Percentiles rank a stretch among this genome's conserved stretches.
These are phyloP conservation scores for Escovopsis sp. DNA, from an alignment of 2,329 filamentous ascomycete species.

Conservation along the genomic window DNA sequence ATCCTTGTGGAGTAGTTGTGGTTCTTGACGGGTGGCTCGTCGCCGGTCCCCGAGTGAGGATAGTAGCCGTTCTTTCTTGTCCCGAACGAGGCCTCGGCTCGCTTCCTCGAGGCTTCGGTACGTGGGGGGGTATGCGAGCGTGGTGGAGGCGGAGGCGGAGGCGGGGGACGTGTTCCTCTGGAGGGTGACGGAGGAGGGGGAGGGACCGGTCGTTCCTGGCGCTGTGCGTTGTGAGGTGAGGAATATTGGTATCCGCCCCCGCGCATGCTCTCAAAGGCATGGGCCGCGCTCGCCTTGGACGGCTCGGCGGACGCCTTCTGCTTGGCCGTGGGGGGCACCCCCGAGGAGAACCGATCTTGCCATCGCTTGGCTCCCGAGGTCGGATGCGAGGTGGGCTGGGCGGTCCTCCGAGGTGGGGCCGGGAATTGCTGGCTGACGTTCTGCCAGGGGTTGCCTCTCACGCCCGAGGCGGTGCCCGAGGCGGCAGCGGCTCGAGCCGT, in stretches of 20 bases:
- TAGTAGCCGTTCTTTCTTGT: conserved; percentile 32
- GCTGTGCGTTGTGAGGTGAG: conserved; percentile 11
- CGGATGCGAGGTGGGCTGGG: conserved; percentile 11
- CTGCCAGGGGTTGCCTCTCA: conserved; percentile 42
- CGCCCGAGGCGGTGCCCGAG: conserved; percentile 40
- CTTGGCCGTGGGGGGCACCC: conserved; percentile 28
- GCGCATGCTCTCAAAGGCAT: conserved; percentile 29
- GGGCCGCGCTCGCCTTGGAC: conserved; percentile 25
- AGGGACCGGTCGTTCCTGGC: conserved; percentile 10
- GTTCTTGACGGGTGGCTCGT: conserved; percentile 36
- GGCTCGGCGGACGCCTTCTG: conserved; percentile 18
- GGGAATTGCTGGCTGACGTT: conserved; percentile 34
- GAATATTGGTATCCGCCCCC: conserved; percentile 13
- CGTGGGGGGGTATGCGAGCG: conserved; percentile 27
- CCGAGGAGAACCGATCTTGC: conserved; percentile 24
- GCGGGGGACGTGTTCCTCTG: too few relatives aligned
- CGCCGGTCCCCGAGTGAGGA: conserved; percentile 32
- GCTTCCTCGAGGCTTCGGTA: conserved; percentile 36
- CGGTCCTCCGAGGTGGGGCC: conserved; percentile 29
- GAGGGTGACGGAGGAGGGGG: conserved; percentile 11
- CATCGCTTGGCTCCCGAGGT: conserved; percentile 30
- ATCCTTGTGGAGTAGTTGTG: conserved; percentile 33
- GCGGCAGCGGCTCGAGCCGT: conserved; percentile 26
- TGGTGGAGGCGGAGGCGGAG: too few relatives aligned
- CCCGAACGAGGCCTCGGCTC: conserved; percentile 40